These are phyloP conservation scores for Parathielavia hyrcaniae DNA, from an alignment of 495 filamentous ascomycete genomes.

Conservation along the genomic window DNA sequence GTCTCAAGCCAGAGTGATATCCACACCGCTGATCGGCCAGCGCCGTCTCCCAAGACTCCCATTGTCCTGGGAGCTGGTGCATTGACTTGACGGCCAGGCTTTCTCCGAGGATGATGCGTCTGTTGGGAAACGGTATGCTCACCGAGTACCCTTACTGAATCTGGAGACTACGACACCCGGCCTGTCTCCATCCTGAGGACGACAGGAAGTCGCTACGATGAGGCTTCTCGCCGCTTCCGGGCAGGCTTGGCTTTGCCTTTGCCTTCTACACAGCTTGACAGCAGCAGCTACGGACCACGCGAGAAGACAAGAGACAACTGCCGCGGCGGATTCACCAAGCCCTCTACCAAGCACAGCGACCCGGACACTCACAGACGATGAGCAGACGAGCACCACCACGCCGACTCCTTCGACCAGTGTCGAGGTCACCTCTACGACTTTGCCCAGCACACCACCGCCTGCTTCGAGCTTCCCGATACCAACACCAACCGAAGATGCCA, in stretches of 20 bases:
- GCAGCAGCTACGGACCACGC: conserved; percentile 14
- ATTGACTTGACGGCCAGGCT: background rate
- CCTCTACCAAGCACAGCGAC: background rate
- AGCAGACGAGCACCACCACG: background rate
- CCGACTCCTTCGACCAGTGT: background rate
- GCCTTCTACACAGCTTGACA: conserved; percentile 21
- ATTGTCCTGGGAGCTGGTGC: background rate
- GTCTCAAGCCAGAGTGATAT: background rate
- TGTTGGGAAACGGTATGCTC: background rate
- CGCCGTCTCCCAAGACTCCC: background rate
- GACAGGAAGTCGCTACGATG: conserved; percentile 11
- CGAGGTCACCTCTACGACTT: background rate
- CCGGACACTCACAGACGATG: conserved; percentile 5
- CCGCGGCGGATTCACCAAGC: background rate
- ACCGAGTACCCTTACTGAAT: background rate
- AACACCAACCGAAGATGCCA: background rate
- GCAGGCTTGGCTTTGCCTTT: conserved; percentile 31
- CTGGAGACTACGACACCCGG: background rate
- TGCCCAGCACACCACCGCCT: background rate
- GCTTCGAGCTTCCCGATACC: background rate
- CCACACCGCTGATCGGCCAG: background rate
- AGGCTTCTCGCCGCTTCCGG: conserved; percentile 12
- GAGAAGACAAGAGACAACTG: conserved; percentile 26
- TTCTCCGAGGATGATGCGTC: background rate
- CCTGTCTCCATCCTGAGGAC: background rate